Evolutionary conservation across 352 stramenopile species (phyloP), one percentile per base, ranked within the genome.

Genomic region (Bremia lactucae): DNA sequence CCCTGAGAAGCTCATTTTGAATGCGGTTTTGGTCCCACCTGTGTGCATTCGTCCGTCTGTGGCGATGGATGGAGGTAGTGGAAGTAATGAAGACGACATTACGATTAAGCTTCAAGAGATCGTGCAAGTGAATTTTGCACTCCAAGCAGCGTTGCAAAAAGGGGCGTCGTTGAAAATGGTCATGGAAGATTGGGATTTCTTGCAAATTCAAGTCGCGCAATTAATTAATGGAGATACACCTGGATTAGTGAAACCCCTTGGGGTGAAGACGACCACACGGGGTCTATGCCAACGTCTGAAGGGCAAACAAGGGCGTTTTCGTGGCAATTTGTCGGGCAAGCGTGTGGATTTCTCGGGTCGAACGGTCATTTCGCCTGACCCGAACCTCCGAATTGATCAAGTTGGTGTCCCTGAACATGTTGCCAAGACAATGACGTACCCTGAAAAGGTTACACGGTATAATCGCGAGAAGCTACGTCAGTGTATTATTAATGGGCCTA

Each of bases 101-200:
- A 98, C 96, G 0, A 87, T 98, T 18, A 99, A 99, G 64, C 76
- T 99, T 1, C 88, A 98, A 64, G 96, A 99, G 62, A 98, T 99
- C 63, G 82, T 99, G 35, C 95, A 98, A 36, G 87, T 98, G 21
- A 99, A 99, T 76, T 87, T 95, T 35, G 93, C 94, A 10, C 71
- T 99, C 2, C 77, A 91, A 40, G 68, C 94, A 6, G 94, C 92
- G 16, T 72, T 99, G 19, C 76, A 81, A 28, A 95, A 97, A 29
- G 97, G 97, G 25, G 91, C 88, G 25, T 95, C 90, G 44, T 90
- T 98, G 35, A 97, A 96, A 38, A 98, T 97, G 63, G 95, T 99
- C 36, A 97, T 98, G 80, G 96, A 99, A 64, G 86, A 97, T 64
- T 99, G 96, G 95, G 95, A 99, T 58, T 97, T 98, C 53, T 72